A percentile compares a stretch with the other conserved stretches of the same genome.
phyloP scores from a whole-genome alignment of 1,284 basidiomycete genomes.

The Ustilago loliicola region DNA sequence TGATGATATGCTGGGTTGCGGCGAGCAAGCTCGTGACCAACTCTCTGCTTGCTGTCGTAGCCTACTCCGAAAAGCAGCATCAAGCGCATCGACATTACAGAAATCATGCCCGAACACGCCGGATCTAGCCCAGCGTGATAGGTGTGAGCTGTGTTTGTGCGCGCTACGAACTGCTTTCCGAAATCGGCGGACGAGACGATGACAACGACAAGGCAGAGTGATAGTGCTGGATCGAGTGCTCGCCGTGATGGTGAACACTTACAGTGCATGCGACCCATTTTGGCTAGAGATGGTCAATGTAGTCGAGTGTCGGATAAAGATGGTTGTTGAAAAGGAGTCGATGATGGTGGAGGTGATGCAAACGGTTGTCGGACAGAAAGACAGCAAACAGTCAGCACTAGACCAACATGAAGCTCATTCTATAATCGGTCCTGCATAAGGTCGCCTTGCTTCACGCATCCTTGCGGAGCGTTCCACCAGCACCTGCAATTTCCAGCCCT shows the following conservation, averaged over 20 bases:
- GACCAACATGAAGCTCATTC: conserved; percentile 59
- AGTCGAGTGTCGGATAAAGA: conserved; percentile 17
- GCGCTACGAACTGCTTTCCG: not conserved
- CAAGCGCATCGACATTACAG: no score
- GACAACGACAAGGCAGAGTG: conserved; percentile 8
- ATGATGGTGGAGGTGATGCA: conserved; percentile 15
- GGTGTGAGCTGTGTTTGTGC: not conserved
- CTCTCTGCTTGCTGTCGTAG: not conserved
- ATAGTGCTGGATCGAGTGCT: conserved; percentile 13
- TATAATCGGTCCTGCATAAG: conserved; percentile 27
- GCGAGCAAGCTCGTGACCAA: conserved; percentile 15
- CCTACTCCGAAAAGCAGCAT: not conserved
- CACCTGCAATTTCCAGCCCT: conserved; percentile 7
- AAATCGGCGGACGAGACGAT: not conserved
- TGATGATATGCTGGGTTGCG: not conserved
- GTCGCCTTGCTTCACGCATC: conserved; percentile 37
- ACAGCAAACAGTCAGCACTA: conserved; percentile 63
- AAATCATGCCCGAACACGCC: no score
- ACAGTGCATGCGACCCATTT: conserved; percentile 71
- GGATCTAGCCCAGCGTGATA: not conserved
- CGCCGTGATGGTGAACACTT: conserved; percentile 36
- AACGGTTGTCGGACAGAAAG: conserved; percentile 47
- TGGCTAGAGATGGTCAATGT: conserved; percentile 49
- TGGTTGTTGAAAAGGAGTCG: conserved; percentile 7
- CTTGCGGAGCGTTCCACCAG: conserved; percentile 40